Percentiles rank a stretch among this genome's conserved stretches.
Evolutionary conservation across 441 rosid genomes (phyloP).

Genomic region (Populus tomentosa): DNA sequence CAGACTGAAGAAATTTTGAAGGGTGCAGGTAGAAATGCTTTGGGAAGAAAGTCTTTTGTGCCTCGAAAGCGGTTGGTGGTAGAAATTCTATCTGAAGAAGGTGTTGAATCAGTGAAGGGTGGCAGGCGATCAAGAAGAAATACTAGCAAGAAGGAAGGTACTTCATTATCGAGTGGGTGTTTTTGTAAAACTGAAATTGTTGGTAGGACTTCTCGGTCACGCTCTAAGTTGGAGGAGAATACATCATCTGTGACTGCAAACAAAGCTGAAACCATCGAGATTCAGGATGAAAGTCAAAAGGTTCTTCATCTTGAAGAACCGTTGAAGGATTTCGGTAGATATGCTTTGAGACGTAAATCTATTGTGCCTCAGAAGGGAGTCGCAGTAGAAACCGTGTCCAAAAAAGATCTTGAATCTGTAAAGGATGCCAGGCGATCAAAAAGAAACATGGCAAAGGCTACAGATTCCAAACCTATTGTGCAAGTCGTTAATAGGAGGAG

Average conservation of each 20-base stretch:
- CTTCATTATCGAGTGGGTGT: not conserved
- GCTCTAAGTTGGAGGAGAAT: constrained; percentile 3
- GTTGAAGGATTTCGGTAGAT: not conserved
- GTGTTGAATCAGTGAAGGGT: not conserved
- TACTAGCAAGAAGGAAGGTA: not conserved
- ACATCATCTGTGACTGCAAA: not conserved
- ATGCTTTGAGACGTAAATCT: not conserved
- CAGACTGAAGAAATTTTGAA: not conserved
- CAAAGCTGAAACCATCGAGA: too few species aligned
- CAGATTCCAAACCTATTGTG: not conserved
- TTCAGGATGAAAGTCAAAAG: not conserved
- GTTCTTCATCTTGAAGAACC: constrained; percentile 12
- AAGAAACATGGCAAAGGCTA: constrained; percentile 9
- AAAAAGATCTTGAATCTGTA: constrained; percentile 6
- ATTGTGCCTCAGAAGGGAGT: not conserved
- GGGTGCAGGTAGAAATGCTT: not conserved
- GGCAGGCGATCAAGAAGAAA: not conserved
- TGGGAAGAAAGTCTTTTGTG: not conserved
- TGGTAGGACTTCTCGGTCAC: constrained; percentile 20
- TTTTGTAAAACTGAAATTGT: not conserved
- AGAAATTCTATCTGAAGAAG: not conserved
- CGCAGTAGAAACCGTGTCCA: not conserved
- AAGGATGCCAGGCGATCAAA: constrained; percentile 18
- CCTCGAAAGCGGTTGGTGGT: not conserved
- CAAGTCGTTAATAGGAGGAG: constrained; percentile 9